These are phyloP conservation scores for Hypoxylon sp. DNA, from an alignment of 2,329 filamentous ascomycete genomes.

Conservation along the genomic window DNA sequence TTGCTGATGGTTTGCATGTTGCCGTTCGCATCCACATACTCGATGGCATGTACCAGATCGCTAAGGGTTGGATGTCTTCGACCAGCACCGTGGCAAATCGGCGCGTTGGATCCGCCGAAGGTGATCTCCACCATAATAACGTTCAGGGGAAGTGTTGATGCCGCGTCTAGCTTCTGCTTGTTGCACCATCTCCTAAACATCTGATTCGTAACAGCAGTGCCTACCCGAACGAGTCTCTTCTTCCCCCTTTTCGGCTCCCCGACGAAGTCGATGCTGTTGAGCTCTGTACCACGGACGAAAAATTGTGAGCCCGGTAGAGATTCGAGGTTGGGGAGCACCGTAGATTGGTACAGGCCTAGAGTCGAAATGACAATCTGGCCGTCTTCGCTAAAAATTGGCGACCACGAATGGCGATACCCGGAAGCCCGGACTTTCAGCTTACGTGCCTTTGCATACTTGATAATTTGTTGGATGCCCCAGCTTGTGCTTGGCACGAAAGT, in stretches of 20 bases:
- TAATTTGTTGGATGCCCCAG: conserved; percentile 59
- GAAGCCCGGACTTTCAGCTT: conserved; percentile 58
- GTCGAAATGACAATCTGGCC: conserved; percentile 62
- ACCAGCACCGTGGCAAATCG: conserved; percentile 65
- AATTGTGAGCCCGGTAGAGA: conserved; percentile 48
- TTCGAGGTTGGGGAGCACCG: conserved; percentile 57
- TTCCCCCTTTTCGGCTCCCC: conserved; percentile 50
- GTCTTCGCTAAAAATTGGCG: conserved; percentile 58
- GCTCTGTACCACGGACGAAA: conserved; percentile 53
- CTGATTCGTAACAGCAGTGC: conserved; percentile 63
- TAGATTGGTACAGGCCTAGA: conserved; percentile 57
- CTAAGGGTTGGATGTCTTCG: conserved; percentile 60
- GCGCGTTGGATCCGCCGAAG: conserved; percentile 61
- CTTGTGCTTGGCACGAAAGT: conserved; percentile 61
- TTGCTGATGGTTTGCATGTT: conserved; percentile 57
- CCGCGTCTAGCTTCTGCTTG: conserved; percentile 54
- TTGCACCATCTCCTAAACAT: conserved; percentile 63
- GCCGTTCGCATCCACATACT: conserved; percentile 65
- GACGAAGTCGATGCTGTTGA: conserved; percentile 59
- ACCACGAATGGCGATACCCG: conserved; percentile 63
- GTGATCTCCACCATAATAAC: conserved; percentile 66
- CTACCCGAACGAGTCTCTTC: conserved; percentile 58
- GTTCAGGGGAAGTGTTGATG: conserved; percentile 60
- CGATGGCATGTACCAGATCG: conserved; percentile 63
- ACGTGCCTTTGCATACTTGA: conserved; percentile 56